phyloP scores from a whole-genome alignment of 2,329 filamentous ascomycete genomes.

The Beauveria sp. region DNA sequence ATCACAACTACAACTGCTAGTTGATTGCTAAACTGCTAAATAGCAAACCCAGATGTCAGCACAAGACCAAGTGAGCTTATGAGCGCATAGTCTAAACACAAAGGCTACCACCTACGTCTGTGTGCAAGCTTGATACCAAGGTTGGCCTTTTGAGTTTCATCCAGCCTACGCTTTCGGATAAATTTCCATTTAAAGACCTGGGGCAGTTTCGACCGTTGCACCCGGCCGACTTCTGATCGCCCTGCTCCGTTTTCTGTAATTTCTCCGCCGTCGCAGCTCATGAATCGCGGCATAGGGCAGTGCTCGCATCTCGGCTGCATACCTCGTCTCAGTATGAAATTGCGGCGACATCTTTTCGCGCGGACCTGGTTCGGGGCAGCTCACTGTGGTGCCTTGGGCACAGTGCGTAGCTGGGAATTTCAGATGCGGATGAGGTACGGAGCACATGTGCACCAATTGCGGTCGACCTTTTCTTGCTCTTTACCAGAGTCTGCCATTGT shows the following conservation, averaged over 20 bases:
- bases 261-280: neutral
- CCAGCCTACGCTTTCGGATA: neutral
- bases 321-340: neutral
- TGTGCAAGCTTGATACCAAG: neutral
- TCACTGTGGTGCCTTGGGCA: neutral
- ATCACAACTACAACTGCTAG: too few relatives aligned
- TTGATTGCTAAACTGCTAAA: too few relatives aligned
- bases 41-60: neutral
- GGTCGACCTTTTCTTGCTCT: neutral
- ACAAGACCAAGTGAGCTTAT: neutral
- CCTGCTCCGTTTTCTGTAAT: neutral
- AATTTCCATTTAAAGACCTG: neutral
- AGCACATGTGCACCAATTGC: neutral
- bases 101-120: neutral
- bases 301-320: neutral
- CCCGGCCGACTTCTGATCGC: neutral
- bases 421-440: neutral
- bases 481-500: neutral
- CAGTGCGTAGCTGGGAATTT: neutral
- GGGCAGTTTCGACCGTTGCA: neutral
- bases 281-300: neutral
- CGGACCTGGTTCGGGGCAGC: neutral
- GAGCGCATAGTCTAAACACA: neutral
- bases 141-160: neutral
- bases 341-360: neutral